phyloP scores from a whole-genome alignment of 495 filamentous ascomycete genomes.

The Bacidia gigantensis region DNA sequence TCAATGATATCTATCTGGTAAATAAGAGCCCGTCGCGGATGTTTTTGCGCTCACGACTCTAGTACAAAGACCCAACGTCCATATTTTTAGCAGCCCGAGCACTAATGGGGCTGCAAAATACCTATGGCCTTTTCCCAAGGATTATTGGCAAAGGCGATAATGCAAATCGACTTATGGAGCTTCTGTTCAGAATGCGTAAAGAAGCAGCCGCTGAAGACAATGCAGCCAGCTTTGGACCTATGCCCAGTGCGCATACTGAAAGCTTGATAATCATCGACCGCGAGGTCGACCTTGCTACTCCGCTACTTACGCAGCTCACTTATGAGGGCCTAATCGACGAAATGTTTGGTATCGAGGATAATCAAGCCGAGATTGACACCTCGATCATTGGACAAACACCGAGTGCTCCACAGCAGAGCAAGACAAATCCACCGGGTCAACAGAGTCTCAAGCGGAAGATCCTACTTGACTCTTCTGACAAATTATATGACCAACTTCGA shows the following conservation, averaged over 20 bases:
- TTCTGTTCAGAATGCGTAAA: conserved; percentile 84
- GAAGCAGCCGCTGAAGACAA: conserved; percentile 71
- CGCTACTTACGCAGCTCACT: conserved; percentile 84
- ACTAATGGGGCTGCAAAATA: conserved; percentile 88
- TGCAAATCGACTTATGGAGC: conserved; percentile 73
- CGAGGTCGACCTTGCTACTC: conserved; percentile 83
- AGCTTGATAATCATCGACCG: conserved; percentile 90
- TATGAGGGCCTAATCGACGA: conserved; percentile 97
- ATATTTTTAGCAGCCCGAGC: conserved; percentile 79
- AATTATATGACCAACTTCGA: conserved; percentile 74
- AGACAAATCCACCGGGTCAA: conserved; percentile 36
- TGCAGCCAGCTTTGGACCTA: conserved; percentile 47
- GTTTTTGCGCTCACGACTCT: too few relatives aligned
- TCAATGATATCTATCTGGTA: conserved; percentile 75
- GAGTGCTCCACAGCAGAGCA: conserved; percentile 41
- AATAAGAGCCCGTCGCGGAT: too few relatives aligned
- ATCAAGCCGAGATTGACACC: conserved; percentile 85
- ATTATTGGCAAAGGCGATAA: conserved; percentile 95
- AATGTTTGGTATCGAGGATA: conserved; percentile 72
- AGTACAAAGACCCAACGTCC: conserved; percentile 81
- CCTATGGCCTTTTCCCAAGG: conserved; percentile 84
- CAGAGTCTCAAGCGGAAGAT: conserved; percentile 77
- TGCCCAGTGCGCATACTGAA: conserved; percentile 80
- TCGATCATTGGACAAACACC: conserved; percentile 68
- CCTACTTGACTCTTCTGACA: conserved; percentile 76